Evolutionary conservation across 78 protist species (phyloP), one percentile per base, ranked within the genome.

Genomic region (Dictyostelium firmibasis): DNA sequence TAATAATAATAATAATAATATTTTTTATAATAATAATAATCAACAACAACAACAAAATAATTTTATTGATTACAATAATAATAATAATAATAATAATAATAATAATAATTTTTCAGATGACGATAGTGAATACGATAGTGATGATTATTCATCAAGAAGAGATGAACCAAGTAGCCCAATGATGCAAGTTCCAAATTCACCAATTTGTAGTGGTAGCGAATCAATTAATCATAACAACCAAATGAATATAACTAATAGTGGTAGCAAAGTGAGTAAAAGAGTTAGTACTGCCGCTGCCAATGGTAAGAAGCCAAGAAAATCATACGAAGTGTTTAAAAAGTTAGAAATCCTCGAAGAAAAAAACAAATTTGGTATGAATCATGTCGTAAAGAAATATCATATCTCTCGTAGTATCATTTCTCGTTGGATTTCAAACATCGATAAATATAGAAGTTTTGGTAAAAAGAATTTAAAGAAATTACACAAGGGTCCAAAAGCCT

Each of bases 401-500:
- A 88, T 88, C 44, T 62, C 81, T 18, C 67, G 93, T 53, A 41
- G 74, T 43, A 88, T 88, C 29, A 79, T 88, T 25, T 88, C 93
- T 67, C 57, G 93, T 33, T 88, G 93, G 93, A 29, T 70, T 25
- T 36, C 86, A 33, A 88, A 88, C 35, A 64, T 64, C 43, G 93
- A 88, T 1, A 88, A 88, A 41, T 88, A 88, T 76, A 36, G 33
- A 11, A 43, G 67, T 8, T 88, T 88, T 75, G 44, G 69, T 35
- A 88, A 88, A 35, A 88, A 88, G 86, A 79, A 79, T 43, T 70
- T 88, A 60, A 88, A 88, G 86, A 88, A 88, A 23, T 76, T 88
- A 5, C 93, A 88, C 33, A 88, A 88, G 18, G 93, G 93, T 44
- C 93, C 93, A 60, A 88, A 88, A 57, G 93, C 93, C 33, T 78